These are phyloP conservation scores for Cryptococcus sp. DNA, from an alignment of 1,284 basidiomycete species.

Conservation along the genomic window DNA sequence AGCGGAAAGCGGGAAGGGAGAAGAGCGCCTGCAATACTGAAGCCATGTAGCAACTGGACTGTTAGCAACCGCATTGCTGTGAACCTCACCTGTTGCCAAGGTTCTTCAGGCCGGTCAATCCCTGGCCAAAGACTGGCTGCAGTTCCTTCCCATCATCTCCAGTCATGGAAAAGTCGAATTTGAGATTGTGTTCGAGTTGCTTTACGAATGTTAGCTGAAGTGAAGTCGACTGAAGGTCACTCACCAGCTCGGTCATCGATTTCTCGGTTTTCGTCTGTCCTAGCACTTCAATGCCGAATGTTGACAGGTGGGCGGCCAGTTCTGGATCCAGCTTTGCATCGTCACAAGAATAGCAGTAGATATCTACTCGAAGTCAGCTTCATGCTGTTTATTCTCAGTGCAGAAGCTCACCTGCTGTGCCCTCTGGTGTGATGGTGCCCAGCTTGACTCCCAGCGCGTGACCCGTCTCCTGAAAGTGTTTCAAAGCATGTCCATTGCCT, in stretches of 20 bases:
- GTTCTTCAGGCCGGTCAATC: slow-evolving; percentile 86
- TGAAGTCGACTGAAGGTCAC: slow-evolving; percentile 26
- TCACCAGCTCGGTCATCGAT: slow-evolving; percentile 90
- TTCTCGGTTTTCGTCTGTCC: slow-evolving; percentile 92
- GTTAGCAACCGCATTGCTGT: not conserved
- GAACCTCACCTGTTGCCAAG: slow-evolving; percentile 79
- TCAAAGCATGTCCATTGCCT: slow-evolving; percentile 88
- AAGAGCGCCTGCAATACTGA: slow-evolving; percentile 89
- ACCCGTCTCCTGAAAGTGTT: slow-evolving; percentile 73
- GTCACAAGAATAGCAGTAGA: slow-evolving; percentile 93
- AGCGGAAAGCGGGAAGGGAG: slow-evolving; percentile 73
- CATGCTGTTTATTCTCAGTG: not conserved
- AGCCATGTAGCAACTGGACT: slow-evolving; percentile 88
- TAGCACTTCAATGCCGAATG: slow-evolving; percentile 85
- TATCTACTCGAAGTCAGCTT: slow-evolving; percentile 61
- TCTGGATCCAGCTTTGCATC: slow-evolving; percentile 82
- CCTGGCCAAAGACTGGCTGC: slow-evolving; percentile 84
- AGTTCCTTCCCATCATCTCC: slow-evolving; percentile 86
- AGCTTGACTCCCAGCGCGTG: slow-evolving; percentile 91
- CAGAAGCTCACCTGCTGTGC: slow-evolving; percentile 67
- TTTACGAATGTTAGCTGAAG: slow-evolving; percentile 41
- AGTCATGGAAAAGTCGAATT: slow-evolving; percentile 91
- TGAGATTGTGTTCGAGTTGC: slow-evolving; percentile 97
- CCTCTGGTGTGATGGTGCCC: slow-evolving; percentile 95
- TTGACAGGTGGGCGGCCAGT: slow-evolving; percentile 70